Evolutionary conservation across 176 grass and related monocot genomes (phyloP).

Genomic region (Raddia guianensis): DNA sequence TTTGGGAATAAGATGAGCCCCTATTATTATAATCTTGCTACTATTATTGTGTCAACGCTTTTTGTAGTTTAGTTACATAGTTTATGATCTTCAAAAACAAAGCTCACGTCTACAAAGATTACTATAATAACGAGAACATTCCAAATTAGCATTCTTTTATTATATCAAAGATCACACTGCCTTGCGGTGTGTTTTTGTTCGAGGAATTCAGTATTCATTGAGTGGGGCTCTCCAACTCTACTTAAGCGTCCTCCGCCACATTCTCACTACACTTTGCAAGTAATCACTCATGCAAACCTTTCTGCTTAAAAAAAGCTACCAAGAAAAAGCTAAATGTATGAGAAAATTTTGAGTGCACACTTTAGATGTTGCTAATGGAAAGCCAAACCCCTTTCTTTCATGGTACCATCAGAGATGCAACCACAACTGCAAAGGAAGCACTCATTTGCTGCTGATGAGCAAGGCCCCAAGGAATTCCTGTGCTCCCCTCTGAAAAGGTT

Average conservation of each 20-base stretch:
- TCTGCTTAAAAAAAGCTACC: conserved; percentile 26
- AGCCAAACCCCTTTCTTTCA: conserved; percentile 62
- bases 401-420: conserved; percentile 52
- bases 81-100: conserved; percentile 23
- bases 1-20: conserved; percentile 4
- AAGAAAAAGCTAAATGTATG: not conserved
- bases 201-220: not conserved
- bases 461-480: conserved; percentile 69
- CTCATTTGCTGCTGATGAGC: conserved; percentile 78
- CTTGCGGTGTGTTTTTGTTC: conserved; percentile 16
- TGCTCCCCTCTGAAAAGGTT: conserved; percentile 92
- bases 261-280: conserved; percentile 40
- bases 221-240: conserved; percentile 1
- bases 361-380: conserved; percentile 66
- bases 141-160: not conserved
- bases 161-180: not conserved
- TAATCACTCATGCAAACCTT: conserved; percentile 31
- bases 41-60: conserved; percentile 5
- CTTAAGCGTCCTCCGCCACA: conserved; percentile 19
- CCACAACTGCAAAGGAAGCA: conserved; percentile 51
- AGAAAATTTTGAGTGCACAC: conserved; percentile 18
- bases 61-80: not conserved
- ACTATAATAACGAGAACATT: conserved; percentile 15
- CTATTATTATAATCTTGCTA: not conserved
- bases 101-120: not conserved